These are phyloP conservation scores for Dictyostelium brefeldianum DNA, from an alignment of 78 protist species.

Conservation along the genomic window DNA sequence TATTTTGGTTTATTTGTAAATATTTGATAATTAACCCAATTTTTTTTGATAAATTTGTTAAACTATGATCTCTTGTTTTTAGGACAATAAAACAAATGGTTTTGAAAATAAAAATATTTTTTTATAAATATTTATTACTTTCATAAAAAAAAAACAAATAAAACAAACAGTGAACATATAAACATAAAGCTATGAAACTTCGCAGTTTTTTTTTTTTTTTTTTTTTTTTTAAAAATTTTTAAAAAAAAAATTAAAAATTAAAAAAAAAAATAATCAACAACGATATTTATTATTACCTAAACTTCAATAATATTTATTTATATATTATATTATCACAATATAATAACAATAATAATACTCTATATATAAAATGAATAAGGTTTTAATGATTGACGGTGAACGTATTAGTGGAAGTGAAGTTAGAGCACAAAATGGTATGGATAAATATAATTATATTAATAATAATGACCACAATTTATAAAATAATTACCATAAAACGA, in stretches of 20 bases:
- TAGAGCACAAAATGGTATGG: conserved; percentile 93
- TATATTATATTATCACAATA: not conserved
- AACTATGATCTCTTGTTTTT: too few relatives aligned
- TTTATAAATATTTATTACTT: too few relatives aligned
- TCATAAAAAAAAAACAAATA: too few relatives aligned
- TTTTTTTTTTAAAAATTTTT: not conserved
- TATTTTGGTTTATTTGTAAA: too few relatives aligned
- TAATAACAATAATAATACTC: not conserved
- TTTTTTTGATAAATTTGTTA: too few relatives aligned
- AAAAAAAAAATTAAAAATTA: not conserved
- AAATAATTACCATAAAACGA: not conserved
- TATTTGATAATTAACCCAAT: too few relatives aligned
- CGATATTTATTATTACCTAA: not conserved
- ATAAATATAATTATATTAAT: not conserved
- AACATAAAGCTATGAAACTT: not conserved
- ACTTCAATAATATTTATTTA: not conserved
- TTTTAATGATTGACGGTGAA: conserved; percentile 86
- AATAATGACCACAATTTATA: not conserved
- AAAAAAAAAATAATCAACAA: not conserved
- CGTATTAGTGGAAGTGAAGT: conserved; percentile 91
- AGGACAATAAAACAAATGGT: too few relatives aligned
- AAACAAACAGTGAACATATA: not conserved
- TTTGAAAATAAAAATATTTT: too few relatives aligned
- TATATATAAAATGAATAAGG: conserved; percentile 27
- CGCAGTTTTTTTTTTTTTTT: not conserved